Base-by-base conservation (phyloP, 805 yeast genomes). In the Pichia deserticola region DNA sequence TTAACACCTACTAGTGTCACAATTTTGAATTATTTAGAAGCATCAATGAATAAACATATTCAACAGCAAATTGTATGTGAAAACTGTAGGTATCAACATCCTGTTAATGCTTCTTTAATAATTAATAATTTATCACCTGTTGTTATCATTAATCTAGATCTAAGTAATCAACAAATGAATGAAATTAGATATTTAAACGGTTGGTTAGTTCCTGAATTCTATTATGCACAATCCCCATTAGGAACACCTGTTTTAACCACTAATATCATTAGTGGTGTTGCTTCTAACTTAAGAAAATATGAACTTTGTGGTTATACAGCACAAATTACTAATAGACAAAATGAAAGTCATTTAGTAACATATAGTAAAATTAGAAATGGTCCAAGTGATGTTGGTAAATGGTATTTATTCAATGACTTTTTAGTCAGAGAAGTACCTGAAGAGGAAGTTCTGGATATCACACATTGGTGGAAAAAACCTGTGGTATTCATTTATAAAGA, bases 341-440 rank as follows among this genome's bases (percentile, higher is more conserved):
- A 76, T 40, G 68, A 69, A 28, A 81, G 79, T 58, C 83, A 81
- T 57, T 63, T 84, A 46, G 84, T 86, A 0, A 76, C 89, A 36
- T 56, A 9, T 54, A 49, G 52, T 9, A 51, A 54, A 29, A 52
- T 54, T 25, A 49, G 44, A 13, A 32, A 43, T 29, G 27, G 59
- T 9, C 60, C 61, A 3, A 44, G 47, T 20, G 51, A 48, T 11
- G 32, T 48, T 6, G 52, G 54, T 4, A 50, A 55, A 38, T 93
- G 99, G 99, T 80, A 75, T 60, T 64, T 93, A 61, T 89, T 93
- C 64, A 93, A 93, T 62, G 98, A 93, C 65, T 93, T 92, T 66
- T 69, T 93, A 55, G 98, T 90, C 13, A 77, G 80, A 57, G 82
- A 81, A 28, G 74, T 93, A 0, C 74, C 83, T 1, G 87, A 84